Evolutionary conservation across 176 grass and related monocot genomes (phyloP), one percentile per base, ranked within the genome.

Genomic region (Elymus sibiricus): DNA sequence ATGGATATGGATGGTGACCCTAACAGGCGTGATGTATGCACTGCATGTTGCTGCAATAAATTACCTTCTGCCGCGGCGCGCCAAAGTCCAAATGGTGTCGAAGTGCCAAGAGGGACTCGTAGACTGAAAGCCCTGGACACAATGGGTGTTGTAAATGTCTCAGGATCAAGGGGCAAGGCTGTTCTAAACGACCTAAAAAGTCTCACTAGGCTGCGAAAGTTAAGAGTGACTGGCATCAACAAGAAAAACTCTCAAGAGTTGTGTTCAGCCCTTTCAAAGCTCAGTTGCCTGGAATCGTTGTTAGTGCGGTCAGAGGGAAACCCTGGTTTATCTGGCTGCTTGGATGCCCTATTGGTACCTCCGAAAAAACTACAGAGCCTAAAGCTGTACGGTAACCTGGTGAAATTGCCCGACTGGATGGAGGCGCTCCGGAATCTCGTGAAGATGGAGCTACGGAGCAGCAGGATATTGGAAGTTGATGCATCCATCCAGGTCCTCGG

Each of bases 1-100:
- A 74, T 74, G 71, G 71, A 49, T 74, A 74, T 74, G 25, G 71
- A 74, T 49, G 71, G 71, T 74, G 42, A 74, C 25, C 71, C 71
- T 49, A 74, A 74, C 25, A 74, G 71, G 71, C 71, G 42, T 29
- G 71, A 74, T 29, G 25, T 49, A 29, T 74, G 71, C 42, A 74
- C 71, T 74, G 71, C 25, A 13, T 74, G 71, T 49, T 74, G 71
- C 71, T 74, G 42, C 71, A 74, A 74, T 19, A 74, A 74, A 74
- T 49, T 74, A 49, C 71, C 71, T 74, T 74, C 42, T 74, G 71
- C 12, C 1, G 42, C 25, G 46, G 29, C 71, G 4, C 43, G 42
- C 42, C 40, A 5, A 74, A 74, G 71, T 29, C 42, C 71, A 28
- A 74, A 19, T 49, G 71, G 71, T 74, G 71, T 74, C 0, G 5